A percentile compares a stretch with the other conserved stretches of the same genome.
Conservation (phyloP, 495 filamentous ascomycete genomes). For the Neurospora sp. region DNA sequence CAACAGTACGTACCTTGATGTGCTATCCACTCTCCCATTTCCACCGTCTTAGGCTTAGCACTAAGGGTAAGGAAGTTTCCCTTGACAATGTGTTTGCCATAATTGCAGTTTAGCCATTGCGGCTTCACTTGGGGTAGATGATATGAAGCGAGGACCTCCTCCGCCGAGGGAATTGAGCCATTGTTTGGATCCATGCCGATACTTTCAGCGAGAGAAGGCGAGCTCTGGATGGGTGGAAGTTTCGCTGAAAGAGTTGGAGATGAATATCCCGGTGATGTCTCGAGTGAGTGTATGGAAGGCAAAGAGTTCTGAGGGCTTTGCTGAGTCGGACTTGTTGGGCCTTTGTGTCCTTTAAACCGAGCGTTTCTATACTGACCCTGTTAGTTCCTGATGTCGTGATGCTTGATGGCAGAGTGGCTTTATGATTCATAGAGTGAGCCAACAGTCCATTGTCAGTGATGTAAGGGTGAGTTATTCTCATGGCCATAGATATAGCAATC, state of each 20-base stretch:
- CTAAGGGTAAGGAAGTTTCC: slow-evolving; percentile 93
- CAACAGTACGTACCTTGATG: slow-evolving; percentile 64
- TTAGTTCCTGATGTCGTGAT: neutral
- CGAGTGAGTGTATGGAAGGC: neutral
- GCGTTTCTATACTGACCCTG: slow-evolving; percentile 14
- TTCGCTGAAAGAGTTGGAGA: slow-evolving; percentile 14
- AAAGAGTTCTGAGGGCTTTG: slow-evolving; percentile 5
- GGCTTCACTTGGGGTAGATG: slow-evolving; percentile 38
- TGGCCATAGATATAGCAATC: neutral
- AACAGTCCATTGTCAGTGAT: neutral
- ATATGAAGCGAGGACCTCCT: slow-evolving; percentile 43
- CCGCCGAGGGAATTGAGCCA: slow-evolving; percentile 19
- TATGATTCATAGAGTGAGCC: neutral
- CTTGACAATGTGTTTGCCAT: slow-evolving; percentile 80
- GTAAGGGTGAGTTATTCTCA: neutral
- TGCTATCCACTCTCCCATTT: slow-evolving; percentile 87
- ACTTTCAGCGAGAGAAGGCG: slow-evolving; percentile 24
- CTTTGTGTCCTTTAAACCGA: slow-evolving; percentile 24
- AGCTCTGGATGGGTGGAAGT: slow-evolving; percentile 22
- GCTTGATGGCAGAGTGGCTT: neutral
- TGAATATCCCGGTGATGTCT: slow-evolving; percentile 1
- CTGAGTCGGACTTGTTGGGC: slow-evolving; percentile 14
- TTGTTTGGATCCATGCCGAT: slow-evolving; percentile 27
- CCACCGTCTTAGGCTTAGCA: slow-evolving; percentile 83
- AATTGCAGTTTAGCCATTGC: slow-evolving; percentile 50